Conservation (phyloP, 192 early-diverging fungal genomes). For the Diversispora eburnea region DNA sequence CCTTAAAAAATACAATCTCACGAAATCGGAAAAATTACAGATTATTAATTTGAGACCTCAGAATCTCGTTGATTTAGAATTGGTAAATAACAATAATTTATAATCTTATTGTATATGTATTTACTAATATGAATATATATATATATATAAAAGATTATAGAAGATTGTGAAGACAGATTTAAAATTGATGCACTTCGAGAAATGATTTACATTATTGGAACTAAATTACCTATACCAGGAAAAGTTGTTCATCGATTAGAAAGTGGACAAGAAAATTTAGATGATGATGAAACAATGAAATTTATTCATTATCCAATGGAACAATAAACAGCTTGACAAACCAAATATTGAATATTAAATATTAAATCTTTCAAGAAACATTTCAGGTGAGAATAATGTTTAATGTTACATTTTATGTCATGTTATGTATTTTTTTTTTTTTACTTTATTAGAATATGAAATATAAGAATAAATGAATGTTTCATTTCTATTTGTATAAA, state of each 20-base stretch:
- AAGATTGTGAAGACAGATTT: constrained; percentile 25
- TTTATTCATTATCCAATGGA: constrained; percentile 7
- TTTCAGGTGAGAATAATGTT: no score
- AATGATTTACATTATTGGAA: constrained; percentile 6
- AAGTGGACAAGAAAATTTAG: background rate
- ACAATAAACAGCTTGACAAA: no score
- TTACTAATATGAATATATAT: no score
- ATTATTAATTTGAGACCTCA: constrained; percentile 21
- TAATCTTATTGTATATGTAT: background rate
- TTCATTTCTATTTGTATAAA: no score
- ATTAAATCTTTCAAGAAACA: no score
- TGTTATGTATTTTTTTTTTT: no score
- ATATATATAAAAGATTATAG: constrained; percentile 10
- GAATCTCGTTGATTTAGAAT: constrained; percentile 6
- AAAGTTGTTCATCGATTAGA: constrained; percentile 13
- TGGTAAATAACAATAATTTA: background rate
- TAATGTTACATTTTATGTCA: no score
- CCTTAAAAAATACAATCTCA: constrained; percentile 15
- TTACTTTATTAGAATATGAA: no score
- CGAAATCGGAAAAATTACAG: constrained; percentile 20
- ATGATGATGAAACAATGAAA: background rate
- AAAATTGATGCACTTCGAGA: background rate
- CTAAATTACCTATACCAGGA: constrained; percentile 6
- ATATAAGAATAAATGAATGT: no score
- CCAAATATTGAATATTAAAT: no score